Conservation (phyloP, 352 stramenopile species). For the Pythium insidiosum region DNA sequence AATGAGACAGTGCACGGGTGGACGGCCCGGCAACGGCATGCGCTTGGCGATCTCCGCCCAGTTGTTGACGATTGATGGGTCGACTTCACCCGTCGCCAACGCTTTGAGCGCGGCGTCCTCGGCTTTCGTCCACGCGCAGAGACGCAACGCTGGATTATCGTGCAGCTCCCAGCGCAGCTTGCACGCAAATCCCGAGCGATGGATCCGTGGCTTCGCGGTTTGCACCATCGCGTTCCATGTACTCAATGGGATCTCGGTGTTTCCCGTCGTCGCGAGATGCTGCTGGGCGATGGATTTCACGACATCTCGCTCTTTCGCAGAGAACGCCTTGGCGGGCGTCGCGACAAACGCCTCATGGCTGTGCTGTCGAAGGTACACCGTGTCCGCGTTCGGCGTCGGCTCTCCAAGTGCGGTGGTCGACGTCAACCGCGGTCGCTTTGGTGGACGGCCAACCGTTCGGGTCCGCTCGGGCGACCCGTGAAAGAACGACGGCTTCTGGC, state of each 20-base stretch:
- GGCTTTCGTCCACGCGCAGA: constrained; percentile 17
- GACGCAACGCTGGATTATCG: constrained; percentile 40
- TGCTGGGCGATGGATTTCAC: constrained; percentile 34
- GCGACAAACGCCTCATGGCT: constrained; percentile 58
- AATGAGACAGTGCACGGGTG: constrained; percentile 19
- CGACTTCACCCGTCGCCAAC: constrained; percentile 10
- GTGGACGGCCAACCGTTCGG: not conserved
- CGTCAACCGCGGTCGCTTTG: not conserved
- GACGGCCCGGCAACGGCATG: constrained; percentile 12
- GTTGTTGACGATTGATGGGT: constrained; percentile 11
- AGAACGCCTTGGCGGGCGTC: constrained; percentile 35
- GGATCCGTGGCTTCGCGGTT: constrained; percentile 27
- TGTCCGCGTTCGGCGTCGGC: constrained; percentile 42
- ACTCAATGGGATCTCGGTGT: constrained; percentile 19
- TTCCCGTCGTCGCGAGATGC: constrained; percentile 2
- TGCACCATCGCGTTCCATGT: constrained; percentile 38
- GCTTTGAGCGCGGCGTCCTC: constrained; percentile 12
- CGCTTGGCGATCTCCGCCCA: constrained; percentile 17
- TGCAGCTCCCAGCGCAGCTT: constrained; percentile 72
- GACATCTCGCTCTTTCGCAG: constrained; percentile 44
- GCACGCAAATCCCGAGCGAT: constrained; percentile 57
- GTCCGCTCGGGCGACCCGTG: constrained; percentile 7
- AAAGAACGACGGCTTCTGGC: constrained; percentile 51
- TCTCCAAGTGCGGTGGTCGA: constrained; percentile 13
- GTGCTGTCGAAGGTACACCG: constrained; percentile 31